Evolutionary conservation across 345 rosid species (phyloP).

Genomic region (Orychophragmus violaceus): DNA sequence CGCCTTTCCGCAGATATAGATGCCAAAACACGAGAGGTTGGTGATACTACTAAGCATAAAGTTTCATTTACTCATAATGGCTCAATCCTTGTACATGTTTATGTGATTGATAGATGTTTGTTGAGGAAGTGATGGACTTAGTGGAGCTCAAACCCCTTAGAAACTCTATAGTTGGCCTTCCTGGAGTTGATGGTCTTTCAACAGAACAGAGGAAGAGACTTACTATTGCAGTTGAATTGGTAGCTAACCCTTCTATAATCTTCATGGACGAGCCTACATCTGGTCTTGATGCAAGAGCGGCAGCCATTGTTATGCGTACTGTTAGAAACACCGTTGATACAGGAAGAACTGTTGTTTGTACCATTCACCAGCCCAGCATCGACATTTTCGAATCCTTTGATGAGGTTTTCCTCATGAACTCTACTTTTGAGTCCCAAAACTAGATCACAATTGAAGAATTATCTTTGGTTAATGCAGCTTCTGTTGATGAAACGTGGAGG

Average conservation of each 20-base stretch:
- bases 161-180: constrained; percentile 82
- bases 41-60: not conserved
- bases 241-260: constrained; percentile 88
- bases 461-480: constrained; percentile 40
- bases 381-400: constrained; percentile 91
- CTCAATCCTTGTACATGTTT: too few relatives aligned
- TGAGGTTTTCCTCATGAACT: constrained; percentile 43
- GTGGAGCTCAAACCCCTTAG: constrained; percentile 72
- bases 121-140: constrained; percentile 91
- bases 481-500: constrained; percentile 93
- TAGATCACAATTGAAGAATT: not conserved
- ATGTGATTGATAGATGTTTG: constrained; percentile 53
- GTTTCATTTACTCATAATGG: too few relatives aligned
- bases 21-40: constrained; percentile 49
- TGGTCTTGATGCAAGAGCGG: constrained; percentile 95
- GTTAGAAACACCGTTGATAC: constrained; percentile 93
- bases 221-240: constrained; percentile 92
- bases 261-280: constrained; percentile 98
- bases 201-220: constrained; percentile 93
- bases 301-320: constrained; percentile 93
- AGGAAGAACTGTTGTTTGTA: constrained; percentile 94
- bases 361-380: constrained; percentile 94
- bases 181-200: constrained; percentile 75
- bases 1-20: constrained; percentile 67
- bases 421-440: not conserved